Conservation (phyloP, 2,329 filamentous ascomycete species). For the Beauveria sp. region DNA sequence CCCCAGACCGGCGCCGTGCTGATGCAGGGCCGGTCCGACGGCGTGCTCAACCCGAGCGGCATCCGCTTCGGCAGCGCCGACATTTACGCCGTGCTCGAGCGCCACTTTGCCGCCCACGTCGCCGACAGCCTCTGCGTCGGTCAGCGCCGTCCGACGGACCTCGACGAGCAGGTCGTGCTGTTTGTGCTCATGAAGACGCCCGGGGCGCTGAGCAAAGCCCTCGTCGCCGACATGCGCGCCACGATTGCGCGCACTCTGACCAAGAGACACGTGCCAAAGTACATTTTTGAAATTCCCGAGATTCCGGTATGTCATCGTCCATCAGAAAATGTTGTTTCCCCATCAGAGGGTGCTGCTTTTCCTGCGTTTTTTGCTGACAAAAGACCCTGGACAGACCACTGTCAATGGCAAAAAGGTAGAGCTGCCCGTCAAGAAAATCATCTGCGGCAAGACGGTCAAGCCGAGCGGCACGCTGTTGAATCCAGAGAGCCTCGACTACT, state of each 20-base stretch:
- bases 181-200: conserved; percentile 50
- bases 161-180: conserved; percentile 47
- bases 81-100: conserved; percentile 68
- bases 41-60: conserved; percentile 71
- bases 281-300: conserved; percentile 71
- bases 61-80: conserved; percentile 75
- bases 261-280: conserved; percentile 68
- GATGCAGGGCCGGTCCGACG: conserved; percentile 67
- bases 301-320: conserved; percentile 52
- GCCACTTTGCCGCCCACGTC: conserved; percentile 53
- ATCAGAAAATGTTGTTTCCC: too few species aligned
- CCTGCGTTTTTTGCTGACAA: neutral
- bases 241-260: conserved; percentile 61
- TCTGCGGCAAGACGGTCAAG: conserved; percentile 66
- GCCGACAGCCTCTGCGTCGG: conserved; percentile 74
- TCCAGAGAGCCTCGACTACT: conserved; percentile 66
- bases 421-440: conserved; percentile 75
- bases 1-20: conserved; percentile 57
- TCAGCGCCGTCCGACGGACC: conserved; percentile 54
- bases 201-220: conserved; percentile 44
- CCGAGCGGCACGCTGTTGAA: conserved; percentile 71
- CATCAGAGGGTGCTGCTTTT: neutral
- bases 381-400: conserved; percentile 49
- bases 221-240: conserved; percentile 54
- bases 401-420: conserved; percentile 84